These are phyloP conservation scores for Ensete ventricosum DNA, from an alignment of 176 grass and related monocot genomes.

Conservation along the genomic window DNA sequence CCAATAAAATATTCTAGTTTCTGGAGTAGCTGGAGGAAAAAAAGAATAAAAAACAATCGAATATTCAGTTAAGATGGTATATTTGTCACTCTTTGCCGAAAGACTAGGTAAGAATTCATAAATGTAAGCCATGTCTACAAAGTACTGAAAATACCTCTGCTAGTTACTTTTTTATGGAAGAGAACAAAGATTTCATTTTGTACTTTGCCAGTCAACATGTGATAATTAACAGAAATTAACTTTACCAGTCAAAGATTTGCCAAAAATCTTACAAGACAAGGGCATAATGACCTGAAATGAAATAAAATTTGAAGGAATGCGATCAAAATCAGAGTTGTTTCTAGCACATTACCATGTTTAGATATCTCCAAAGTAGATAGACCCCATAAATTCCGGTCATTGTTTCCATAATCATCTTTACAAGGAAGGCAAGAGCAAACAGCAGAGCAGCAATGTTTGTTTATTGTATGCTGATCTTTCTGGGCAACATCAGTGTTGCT, in stretches of 20 bases:
- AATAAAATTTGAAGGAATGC: neutral
- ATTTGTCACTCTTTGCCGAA: too few relatives aligned
- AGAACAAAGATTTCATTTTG: too few relatives aligned
- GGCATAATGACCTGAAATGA: neutral
- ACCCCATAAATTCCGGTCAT: neutral
- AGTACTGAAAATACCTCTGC: too few relatives aligned
- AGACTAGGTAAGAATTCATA: too few relatives aligned
- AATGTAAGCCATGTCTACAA: too few relatives aligned
- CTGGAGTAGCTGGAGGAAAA: too few relatives aligned
- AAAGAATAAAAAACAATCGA: too few relatives aligned
- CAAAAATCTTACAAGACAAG: neutral
- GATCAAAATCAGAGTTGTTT: neutral
- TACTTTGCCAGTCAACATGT: too few relatives aligned
- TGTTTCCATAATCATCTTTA: slow-evolving; percentile 16
- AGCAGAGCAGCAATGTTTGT: slow-evolving; percentile 17
- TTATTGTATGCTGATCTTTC: slow-evolving; percentile 6
- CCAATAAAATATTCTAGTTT: too few relatives aligned
- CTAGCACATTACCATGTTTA: slow-evolving; percentile 15
- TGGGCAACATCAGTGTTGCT: slow-evolving; percentile 12
- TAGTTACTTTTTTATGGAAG: too few relatives aligned
- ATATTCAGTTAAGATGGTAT: too few relatives aligned
- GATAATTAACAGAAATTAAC: neutral
- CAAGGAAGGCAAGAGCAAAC: slow-evolving; percentile 9
- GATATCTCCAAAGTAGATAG: slow-evolving; percentile 8
- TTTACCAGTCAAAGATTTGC: neutral